Conservation (phyloP, 192 early-diverging fungal genomes). For the Coemansia biformis region DNA sequence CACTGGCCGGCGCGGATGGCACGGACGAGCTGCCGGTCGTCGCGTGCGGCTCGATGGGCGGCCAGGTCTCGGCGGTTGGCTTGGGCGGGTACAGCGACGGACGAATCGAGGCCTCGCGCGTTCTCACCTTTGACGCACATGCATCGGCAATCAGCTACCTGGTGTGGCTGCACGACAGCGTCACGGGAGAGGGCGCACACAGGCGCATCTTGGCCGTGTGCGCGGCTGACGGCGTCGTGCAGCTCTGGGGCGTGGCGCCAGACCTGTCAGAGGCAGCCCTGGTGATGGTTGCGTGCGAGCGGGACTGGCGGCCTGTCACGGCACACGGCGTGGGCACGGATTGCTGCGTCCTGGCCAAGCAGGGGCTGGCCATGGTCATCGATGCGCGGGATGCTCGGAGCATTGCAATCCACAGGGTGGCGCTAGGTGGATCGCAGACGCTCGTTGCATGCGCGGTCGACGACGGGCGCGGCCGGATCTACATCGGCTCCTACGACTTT, state of each 20-base stretch:
- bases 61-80: slow-evolving; percentile 17
- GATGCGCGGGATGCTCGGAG: slow-evolving; percentile 3
- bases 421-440: slow-evolving; percentile 24
- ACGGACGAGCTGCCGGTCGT: slow-evolving; percentile 8
- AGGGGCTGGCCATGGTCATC: slow-evolving; percentile 22
- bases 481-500: slow-evolving; percentile 30
- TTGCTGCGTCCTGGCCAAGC: slow-evolving; percentile 24
- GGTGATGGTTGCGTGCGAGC: slow-evolving; percentile 1
- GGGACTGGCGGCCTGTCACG: slow-evolving; percentile 39
- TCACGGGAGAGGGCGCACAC: neutral
- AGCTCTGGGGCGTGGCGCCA: slow-evolving; percentile 17
- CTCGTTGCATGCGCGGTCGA: slow-evolving; percentile 35
- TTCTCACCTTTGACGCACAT: slow-evolving; percentile 1
- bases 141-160: slow-evolving; percentile 6
- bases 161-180: slow-evolving; percentile 18
- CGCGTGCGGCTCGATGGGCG: slow-evolving; percentile 25
- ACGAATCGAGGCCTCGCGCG: slow-evolving; percentile 1
- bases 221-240: slow-evolving; percentile 21
- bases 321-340: slow-evolving; percentile 12
- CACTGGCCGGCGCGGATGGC: neutral
- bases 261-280: slow-evolving; percentile 13
- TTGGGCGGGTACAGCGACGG: neutral
- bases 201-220: slow-evolving; percentile 12
- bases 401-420: slow-evolving; percentile 6
- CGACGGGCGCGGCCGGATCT: slow-evolving; percentile 12